phyloP scores from a whole-genome alignment of 257 asterid genomes.

The Paulownia fortunei region DNA sequence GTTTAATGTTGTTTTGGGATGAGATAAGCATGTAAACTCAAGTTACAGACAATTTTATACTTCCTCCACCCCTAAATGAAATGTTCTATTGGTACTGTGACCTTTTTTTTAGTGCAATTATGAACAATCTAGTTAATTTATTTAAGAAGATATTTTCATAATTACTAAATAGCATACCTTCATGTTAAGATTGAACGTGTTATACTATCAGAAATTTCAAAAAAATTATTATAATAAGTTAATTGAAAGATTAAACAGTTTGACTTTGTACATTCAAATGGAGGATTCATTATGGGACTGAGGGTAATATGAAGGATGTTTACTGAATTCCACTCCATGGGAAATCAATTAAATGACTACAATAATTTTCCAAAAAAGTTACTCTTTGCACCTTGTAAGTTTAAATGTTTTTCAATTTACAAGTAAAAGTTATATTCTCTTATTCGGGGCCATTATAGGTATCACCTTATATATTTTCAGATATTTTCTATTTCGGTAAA shows the following conservation, averaged over 20 bases:
- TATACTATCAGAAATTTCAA: not conserved
- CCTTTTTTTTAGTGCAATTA: not conserved
- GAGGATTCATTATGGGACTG: not conserved
- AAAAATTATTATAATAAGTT: not conserved
- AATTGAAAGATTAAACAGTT: not conserved
- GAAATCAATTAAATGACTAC: not conserved
- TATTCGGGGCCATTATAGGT: not conserved
- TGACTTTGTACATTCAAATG: not conserved
- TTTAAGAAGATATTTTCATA: not conserved
- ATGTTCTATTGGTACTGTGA: not conserved
- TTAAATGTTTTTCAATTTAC: not conserved
- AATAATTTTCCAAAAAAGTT: not conserved
- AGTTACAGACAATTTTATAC: not conserved
- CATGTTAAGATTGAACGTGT: not conserved
- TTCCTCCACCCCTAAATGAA: not conserved
- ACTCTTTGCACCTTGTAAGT: not conserved
- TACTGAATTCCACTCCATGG: not conserved
- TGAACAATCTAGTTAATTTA: not conserved
- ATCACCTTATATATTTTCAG: not conserved
- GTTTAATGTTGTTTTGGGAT: slow-evolving; percentile 1
- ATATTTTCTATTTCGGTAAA: not conserved
- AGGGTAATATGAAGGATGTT: not conserved
- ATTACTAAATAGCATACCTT: not conserved
- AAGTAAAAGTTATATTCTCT: not conserved
- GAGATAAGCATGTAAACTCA: not conserved